Evolutionary conservation across 305 asterid genomes (phyloP), one percentile per base, ranked within the genome.

Genomic region (Rubia peregrina): DNA sequence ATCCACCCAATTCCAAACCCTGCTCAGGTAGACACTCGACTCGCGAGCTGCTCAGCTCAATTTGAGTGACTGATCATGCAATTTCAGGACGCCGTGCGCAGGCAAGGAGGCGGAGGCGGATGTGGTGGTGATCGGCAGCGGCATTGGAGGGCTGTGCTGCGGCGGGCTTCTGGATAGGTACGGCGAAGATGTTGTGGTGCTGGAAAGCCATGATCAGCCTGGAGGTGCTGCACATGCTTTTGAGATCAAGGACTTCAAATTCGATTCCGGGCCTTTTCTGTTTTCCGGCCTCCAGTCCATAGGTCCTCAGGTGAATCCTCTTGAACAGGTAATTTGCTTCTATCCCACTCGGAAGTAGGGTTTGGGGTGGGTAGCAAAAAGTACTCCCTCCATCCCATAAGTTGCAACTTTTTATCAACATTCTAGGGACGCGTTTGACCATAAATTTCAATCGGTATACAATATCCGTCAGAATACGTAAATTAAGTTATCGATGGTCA

Each of bases 141-240:
- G 96, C 59, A 90, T 92, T 72, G 97, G 90, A 53, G 97, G 98
- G 42, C 77, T 92, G 55, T 89, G 95, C 70, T 92, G 95, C 75
- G 97, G 89, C 30, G 83, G 89, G 30, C 97, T 92, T 75, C 84
- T 90, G 53, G 98, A 97, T 61, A 84, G 97, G 78, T 92, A 92
- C 70, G 71, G 82, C 74, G 90, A 84, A 73, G 92, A 92, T 71
- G 96, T 90, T 74, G 67, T 92, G 74, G 92, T 92, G 3, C 78
- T 92, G 63, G 98, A 90, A 80, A 92, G 98, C 84, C 97, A 92
- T 71, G 97, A 92, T 81, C 67, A 64, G 42, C 95, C 98, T 3
- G 96, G 97, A 10, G 98, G 96, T 61, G 97, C 97, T 70, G 96
- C 98, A 68, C 98, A 92, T 80, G 84, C 97, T 46, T 90, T 92